Percentiles rank a stretch among this genome's conserved stretches.
phyloP scores from a whole-genome alignment of 2,329 filamentous ascomycete genomes.

The Beauveria brongniartii region DNA sequence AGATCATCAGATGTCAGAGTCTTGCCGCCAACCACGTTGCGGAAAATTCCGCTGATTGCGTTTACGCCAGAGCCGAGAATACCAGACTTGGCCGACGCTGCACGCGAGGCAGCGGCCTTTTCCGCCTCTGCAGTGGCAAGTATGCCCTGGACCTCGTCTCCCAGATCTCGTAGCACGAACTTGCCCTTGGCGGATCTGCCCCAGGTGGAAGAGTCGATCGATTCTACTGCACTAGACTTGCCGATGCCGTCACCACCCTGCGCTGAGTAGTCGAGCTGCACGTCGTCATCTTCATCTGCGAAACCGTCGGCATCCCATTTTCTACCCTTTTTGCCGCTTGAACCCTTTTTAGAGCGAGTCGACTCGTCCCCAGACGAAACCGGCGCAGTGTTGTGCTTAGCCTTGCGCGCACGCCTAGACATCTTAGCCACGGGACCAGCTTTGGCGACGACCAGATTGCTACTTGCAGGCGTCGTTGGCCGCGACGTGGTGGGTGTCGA shows the following conservation, averaged over 20 bases:
- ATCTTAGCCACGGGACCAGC: slow-evolving; percentile 65
- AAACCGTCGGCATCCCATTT: slow-evolving; percentile 88
- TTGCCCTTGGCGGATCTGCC: slow-evolving; percentile 82
- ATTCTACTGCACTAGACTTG: slow-evolving; percentile 56
- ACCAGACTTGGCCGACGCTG: slow-evolving; percentile 44
- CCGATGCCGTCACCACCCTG: slow-evolving; percentile 37
- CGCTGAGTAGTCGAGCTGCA: slow-evolving; percentile 84
- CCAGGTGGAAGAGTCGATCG: slow-evolving; percentile 73
- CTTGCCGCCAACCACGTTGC: slow-evolving; percentile 92
- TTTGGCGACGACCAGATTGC: slow-evolving; percentile 62
- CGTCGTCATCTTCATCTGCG: slow-evolving; percentile 73
- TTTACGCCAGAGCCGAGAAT: slow-evolving; percentile 73
- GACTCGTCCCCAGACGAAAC: slow-evolving; percentile 80
- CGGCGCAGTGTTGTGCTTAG: slow-evolving; percentile 57
- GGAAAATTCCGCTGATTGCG: slow-evolving; percentile 80
- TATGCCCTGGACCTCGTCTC: slow-evolving; percentile 87
- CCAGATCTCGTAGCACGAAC: slow-evolving; percentile 87
- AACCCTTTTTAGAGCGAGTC: slow-evolving; percentile 43
- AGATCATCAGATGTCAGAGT: slow-evolving; percentile 82
- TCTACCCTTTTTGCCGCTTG: slow-evolving; percentile 76
- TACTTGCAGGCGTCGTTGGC: slow-evolving; percentile 62
- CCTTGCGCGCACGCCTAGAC: slow-evolving; percentile 70
- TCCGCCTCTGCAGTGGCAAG: slow-evolving; percentile 70
- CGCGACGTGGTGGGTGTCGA: slow-evolving; percentile 70
- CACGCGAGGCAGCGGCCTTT: slow-evolving; percentile 38